A percentile compares a stretch with the other conserved stretches of the same genome.
Conservation (phyloP, 2,329 filamentous ascomycete species). For the Hypocrella siamensis region DNA sequence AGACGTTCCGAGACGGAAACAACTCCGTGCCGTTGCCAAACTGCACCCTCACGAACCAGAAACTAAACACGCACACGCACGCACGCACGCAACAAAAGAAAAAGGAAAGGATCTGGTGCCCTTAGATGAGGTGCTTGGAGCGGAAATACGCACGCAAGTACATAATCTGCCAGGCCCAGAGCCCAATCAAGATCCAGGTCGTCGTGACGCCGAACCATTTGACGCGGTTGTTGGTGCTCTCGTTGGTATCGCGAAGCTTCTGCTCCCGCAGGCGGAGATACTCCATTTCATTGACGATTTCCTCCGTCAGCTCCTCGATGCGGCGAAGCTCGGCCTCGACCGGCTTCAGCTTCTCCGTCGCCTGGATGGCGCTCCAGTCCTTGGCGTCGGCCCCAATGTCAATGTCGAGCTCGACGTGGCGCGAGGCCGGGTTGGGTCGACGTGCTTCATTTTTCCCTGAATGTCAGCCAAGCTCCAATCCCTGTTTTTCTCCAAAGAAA, state of each 20-base stretch:
- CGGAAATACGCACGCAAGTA: slow-evolving; percentile 96
- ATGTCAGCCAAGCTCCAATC: background rate
- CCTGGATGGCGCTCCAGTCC: slow-evolving; percentile 94
- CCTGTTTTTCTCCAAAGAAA: too few species aligned
- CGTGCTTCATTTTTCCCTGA: slow-evolving; percentile 10
- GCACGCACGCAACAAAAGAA: too few species aligned
- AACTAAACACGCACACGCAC: too few species aligned
- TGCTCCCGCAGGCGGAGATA: slow-evolving; percentile 83
- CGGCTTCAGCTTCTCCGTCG: slow-evolving; percentile 93
- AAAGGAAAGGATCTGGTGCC: too few species aligned
- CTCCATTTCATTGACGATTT: slow-evolving; percentile 91
- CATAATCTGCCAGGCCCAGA: slow-evolving; percentile 95
- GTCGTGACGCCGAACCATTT: slow-evolving; percentile 97
- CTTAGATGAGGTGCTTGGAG: slow-evolving; percentile 27
- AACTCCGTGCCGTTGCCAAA: too few species aligned
- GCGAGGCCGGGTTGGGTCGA: slow-evolving; percentile 33
- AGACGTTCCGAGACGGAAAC: too few species aligned
- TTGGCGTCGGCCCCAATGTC: slow-evolving; percentile 95
- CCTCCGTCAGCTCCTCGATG: slow-evolving; percentile 77
- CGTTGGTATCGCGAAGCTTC: slow-evolving; percentile 94
- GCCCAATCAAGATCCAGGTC: slow-evolving; percentile 73
- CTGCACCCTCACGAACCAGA: too few species aligned
- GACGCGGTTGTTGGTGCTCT: slow-evolving; percentile 96
- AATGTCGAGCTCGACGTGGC: slow-evolving; percentile 80
- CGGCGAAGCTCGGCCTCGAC: slow-evolving; percentile 87